A percentile compares a stretch with the other conserved stretches of the same genome.
Conservation (phyloP, 331 rosid species). For the Telfairia occidentalis region DNA sequence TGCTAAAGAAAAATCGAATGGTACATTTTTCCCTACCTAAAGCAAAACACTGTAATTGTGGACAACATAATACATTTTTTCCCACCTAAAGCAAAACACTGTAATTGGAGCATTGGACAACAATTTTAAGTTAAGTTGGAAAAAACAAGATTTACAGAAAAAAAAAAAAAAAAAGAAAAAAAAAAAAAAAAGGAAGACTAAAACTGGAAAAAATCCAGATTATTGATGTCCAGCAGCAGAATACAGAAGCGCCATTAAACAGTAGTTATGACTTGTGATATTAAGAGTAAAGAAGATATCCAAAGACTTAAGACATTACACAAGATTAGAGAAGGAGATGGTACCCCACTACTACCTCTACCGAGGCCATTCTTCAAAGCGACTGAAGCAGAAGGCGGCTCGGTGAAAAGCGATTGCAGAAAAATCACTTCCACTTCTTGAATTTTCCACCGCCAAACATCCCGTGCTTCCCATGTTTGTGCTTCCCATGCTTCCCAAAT, state of each 20-base stretch:
- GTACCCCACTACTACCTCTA: not conserved
- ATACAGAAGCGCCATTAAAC: not conserved
- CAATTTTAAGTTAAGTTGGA: not conserved
- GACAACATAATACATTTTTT: not conserved
- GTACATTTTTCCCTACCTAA: not conserved
- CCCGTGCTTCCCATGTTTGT: constrained; percentile 14
- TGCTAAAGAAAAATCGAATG: not conserved
- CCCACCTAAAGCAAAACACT: not conserved
- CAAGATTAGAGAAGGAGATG: not conserved
- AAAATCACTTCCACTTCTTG: constrained; percentile 29
- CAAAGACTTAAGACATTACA: not conserved
- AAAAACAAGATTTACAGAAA: not conserved
- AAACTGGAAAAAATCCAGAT: constrained; percentile 3
- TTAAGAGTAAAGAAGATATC: not conserved
- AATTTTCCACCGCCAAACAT: constrained; percentile 13
- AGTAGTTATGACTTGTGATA: not conserved
- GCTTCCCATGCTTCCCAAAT: constrained; percentile 13
- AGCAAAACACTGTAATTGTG: not conserved
- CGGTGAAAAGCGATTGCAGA: constrained; percentile 1
- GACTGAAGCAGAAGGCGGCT: not conserved
- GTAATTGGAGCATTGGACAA: not conserved
- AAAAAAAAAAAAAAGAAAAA: not conserved
- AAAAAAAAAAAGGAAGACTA: not conserved
- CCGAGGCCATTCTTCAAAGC: not conserved
- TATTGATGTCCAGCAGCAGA: constrained; percentile 1